Evolutionary conservation across 306 rosid species (phyloP), one percentile per base, ranked within the genome.

Genomic region (Cucumis melo): DNA sequence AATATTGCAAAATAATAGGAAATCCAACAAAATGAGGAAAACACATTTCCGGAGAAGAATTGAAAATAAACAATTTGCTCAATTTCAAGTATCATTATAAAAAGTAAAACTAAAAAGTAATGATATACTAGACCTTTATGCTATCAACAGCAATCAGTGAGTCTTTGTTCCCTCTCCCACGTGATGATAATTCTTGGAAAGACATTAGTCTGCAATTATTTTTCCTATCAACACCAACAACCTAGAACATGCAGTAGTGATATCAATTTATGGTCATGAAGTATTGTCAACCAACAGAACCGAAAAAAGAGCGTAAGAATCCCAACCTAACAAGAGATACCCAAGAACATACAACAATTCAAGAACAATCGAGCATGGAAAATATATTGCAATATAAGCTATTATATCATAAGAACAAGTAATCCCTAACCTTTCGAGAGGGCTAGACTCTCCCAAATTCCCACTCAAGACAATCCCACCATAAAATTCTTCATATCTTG

Each of bases 101-200:
- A 21, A 15, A 16, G 67, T 39, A 41, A 41, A 8, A 41, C 46
- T 61, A 61, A 34, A 61, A 10, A 41, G 42, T 17, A 66, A 36
- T 5, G 27, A 57, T 36, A 76, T 7, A 78, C 71, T 77, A 74
- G 64, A 93, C 98, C 95, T 93, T 91, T 65, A 93, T 85, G 91
- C 85, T 86, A 81, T 91, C 89, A 77, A 87, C 70, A 50, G 89
- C 73, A 63, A 91, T 80, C 57, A 83, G 74, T 59, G 80, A 51
- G 78, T 87, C 97, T 84, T 85, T 93, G 80, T 93, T 79, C 75
- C 97, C 98, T 87, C 93, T 89, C 74, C 87, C 89, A 10, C 97
- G 95, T 15, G 97, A 88, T 80, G 98, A 93, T 85, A 93, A 77
- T 81, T 93, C 97, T 85, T 93, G 98, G 81, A 91, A 93, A 80